A percentile compares a stretch with the other conserved stretches of the same genome.
These are phyloP conservation scores for Graphiopsis chlorocephala DNA, from an alignment of 2,329 filamentous ascomycete genomes.

Conservation along the genomic window DNA sequence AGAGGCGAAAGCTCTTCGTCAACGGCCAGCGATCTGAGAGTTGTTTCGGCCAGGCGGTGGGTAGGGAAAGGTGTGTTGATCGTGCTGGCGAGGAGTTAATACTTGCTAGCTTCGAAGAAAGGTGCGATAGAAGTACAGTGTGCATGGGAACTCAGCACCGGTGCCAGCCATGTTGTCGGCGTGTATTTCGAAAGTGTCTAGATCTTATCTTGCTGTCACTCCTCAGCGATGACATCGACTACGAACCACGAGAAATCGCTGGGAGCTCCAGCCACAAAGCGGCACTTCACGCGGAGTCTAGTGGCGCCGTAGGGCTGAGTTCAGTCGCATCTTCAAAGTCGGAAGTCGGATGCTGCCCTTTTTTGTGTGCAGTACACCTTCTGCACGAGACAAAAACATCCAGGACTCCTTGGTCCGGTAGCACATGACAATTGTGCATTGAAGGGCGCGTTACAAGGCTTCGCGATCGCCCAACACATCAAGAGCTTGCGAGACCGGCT, in stretches of 20 bases:
- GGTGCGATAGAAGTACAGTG: conserved; percentile 33
- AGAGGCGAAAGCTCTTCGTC: conserved; percentile 86
- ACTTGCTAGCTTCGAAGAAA: not conserved
- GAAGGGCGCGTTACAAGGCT: not conserved
- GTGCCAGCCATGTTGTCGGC: conserved; percentile 14
- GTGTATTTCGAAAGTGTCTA: not conserved
- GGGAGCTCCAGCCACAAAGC: not conserved
- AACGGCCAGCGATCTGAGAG: conserved; percentile 72
- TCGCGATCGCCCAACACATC: not conserved
- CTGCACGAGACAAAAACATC: not conserved
- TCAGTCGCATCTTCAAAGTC: not conserved
- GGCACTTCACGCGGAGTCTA: not conserved
- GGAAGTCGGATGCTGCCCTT: not conserved
- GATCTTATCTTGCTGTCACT: not conserved
- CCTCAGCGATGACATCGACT: not conserved
- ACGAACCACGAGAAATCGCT: not conserved
- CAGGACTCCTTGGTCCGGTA: not conserved
- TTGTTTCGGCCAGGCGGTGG: conserved; percentile 70
- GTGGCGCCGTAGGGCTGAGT: not conserved
- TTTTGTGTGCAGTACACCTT: not conserved
- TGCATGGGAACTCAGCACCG: conserved; percentile 38
- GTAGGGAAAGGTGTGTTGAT: conserved; percentile 80
- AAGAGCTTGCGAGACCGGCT: not conserved
- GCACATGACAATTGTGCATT: not conserved
- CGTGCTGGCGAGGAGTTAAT: conserved; percentile 50